These are phyloP conservation scores for Endocladia muricata DNA, from an alignment of 31 red algal genomes.

Conservation along the genomic window DNA sequence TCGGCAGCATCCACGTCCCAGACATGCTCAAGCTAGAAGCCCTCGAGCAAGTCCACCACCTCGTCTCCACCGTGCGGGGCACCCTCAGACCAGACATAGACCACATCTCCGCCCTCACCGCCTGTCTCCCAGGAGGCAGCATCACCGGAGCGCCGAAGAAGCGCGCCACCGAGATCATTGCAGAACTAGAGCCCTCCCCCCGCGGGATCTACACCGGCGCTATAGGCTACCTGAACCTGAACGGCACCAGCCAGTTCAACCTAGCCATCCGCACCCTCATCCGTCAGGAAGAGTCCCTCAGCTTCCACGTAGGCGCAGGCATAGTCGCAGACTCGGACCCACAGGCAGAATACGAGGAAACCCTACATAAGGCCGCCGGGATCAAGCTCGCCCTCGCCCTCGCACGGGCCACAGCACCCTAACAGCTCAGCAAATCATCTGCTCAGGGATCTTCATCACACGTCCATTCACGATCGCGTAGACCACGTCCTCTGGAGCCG, in stretches of 20 bases:
- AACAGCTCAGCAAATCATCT: no score
- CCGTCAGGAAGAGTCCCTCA: not conserved
- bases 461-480: no score
- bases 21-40: constrained; percentile 1
- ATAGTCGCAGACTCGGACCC: not conserved
- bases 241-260: not conserved
- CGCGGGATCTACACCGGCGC: constrained; percentile 24
- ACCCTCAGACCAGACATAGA: not conserved
- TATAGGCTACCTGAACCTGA: not conserved
- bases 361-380: not conserved
- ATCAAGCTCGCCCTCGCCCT: no score
- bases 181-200: not conserved
- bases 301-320: not conserved
- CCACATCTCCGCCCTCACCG: not conserved
- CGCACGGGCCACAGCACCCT: no score
- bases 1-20: constrained; percentile 9
- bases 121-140: constrained; percentile 12
- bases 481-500: no score
- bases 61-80: constrained; percentile 27
- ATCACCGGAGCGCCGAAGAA: constrained; percentile 35
- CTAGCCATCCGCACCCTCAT: not conserved
- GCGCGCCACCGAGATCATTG: constrained; percentile 11
- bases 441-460: no score
- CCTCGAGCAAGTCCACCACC: constrained; percentile 8
- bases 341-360: not conserved